Percentiles rank a stretch among this genome's conserved stretches.
Conservation (phyloP, 2,329 filamentous ascomycete genomes). For the Penicillium thymicola region DNA sequence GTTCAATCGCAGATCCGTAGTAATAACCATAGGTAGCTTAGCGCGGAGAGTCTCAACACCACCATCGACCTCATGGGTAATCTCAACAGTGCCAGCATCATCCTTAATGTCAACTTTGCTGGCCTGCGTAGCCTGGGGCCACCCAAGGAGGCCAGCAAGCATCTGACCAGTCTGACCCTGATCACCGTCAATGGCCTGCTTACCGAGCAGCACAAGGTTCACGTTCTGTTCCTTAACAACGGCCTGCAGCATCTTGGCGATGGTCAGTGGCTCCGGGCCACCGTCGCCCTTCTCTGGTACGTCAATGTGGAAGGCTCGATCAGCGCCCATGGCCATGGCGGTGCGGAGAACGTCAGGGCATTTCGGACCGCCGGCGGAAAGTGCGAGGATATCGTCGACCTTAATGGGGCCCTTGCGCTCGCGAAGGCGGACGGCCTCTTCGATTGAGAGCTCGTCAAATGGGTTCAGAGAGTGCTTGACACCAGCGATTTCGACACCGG, state of each 20-base stretch:
- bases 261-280: conserved; percentile 75
- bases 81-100: conserved; percentile 66
- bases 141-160: conserved; percentile 86
- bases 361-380: conserved; percentile 86
- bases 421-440: conserved; percentile 91
- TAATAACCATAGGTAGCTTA: conserved; percentile 88
- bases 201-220: conserved; percentile 90
- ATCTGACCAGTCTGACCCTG: conserved; percentile 96
- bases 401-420: conserved; percentile 75
- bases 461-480: conserved; percentile 99
- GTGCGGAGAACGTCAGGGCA: conserved; percentile 85
- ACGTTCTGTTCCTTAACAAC: conserved; percentile 79
- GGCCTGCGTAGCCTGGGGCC: conserved; percentile 94
- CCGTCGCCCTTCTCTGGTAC: conserved; percentile 65
- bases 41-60: conserved; percentile 85
- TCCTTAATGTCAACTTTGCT: conserved; percentile 73
- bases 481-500: conserved; percentile 83
- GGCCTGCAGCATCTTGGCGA: conserved; percentile 82
- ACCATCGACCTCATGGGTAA: conserved; percentile 91
- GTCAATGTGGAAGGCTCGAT: conserved; percentile 86
- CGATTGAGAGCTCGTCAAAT: conserved; percentile 96
- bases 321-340: conserved; percentile 97
- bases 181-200: conserved; percentile 98
- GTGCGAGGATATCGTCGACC: conserved; percentile 87
- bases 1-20: conserved; percentile 90